Conservation (phyloP, 2,329 filamentous ascomycete genomes). For the Chaetomium sp. region DNA sequence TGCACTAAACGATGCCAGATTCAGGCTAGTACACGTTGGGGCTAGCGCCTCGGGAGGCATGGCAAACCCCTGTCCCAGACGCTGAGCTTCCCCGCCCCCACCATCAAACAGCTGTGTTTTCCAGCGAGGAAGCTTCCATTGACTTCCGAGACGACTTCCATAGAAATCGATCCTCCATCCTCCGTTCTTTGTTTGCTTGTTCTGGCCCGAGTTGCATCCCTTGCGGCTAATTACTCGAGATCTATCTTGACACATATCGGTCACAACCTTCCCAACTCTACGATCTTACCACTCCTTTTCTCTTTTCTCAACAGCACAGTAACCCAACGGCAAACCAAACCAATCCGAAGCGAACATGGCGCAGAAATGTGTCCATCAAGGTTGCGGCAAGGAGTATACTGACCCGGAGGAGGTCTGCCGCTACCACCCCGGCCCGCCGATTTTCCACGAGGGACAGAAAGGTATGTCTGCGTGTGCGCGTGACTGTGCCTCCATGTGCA, state of each 20-base stretch:
- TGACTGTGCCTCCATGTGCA: too few relatives aligned
- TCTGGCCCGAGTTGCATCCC: not conserved
- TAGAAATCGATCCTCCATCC: not conserved
- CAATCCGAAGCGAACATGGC: conserved; percentile 43
- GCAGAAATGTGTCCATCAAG: conserved; percentile 91
- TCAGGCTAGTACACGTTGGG: conserved; percentile 1
- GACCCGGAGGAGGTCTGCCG: conserved; percentile 76
- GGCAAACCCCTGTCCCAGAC: not conserved
- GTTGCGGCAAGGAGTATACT: conserved; percentile 82
- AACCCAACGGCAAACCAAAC: not conserved
- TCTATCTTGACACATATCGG: too few relatives aligned
- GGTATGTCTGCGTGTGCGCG: conserved; percentile 47
- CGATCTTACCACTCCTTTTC: too few relatives aligned
- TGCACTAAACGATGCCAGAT: too few relatives aligned
- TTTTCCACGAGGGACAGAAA: conserved; percentile 98
- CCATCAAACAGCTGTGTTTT: conserved; percentile 8
- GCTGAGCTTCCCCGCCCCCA: conserved; percentile 19
- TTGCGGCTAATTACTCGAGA: not conserved
- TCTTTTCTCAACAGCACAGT: not conserved
- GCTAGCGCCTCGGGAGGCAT: conserved; percentile 1
- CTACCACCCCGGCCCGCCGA: conserved; percentile 88
- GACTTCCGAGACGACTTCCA: conserved; percentile 23
- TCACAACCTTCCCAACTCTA: too few relatives aligned
- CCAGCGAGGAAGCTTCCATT: conserved; percentile 19
- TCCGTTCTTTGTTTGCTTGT: not conserved